Evolutionary conservation across 2,329 filamentous ascomycete genomes (phyloP), one percentile per base, ranked within the genome.

Genomic region (Fusarium xylarioides): DNA sequence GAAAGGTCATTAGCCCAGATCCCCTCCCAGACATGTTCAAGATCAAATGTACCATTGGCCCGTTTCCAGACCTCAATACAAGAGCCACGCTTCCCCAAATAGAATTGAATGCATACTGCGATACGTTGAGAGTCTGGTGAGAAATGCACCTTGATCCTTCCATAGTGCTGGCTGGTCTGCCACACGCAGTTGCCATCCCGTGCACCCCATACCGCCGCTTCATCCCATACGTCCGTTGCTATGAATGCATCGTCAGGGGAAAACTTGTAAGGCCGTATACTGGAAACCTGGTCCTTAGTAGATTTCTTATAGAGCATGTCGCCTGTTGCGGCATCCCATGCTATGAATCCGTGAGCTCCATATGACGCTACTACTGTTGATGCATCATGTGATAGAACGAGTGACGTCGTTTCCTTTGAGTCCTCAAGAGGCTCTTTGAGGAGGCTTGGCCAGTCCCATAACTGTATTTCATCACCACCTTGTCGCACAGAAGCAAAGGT

Each of bases 401-500:
- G 6, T 3, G 10, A 28, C 3, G 0, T 1, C 4, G 23, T 8
- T 30, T 18, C 5, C 1, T 0, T 9, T 2, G 2, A 5, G 26
- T 23, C 9, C 8, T 16, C 32, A 1, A 12, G 19, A 7, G 47
- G 14, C 10, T 43, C 23, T 28, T 7, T 18, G 9, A 61, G n/a
- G 3, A 55, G n/a, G 8, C 30, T 11, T 28, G 16, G 11, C 57
- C 47, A 61, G 47, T 61, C 28, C 57, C 37, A 43, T 12, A 61
- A 11, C 18, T 35, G 19, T 42, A 23, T 23, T 12, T 7, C 4
- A 7, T 11, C 26, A 7, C 30, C 8, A 37, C 4, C 3, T 1
- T 0, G 2, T 15, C 9, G 1, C 10, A 52, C 49, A 11, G 37
- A 55, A 26, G n/a, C 23, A 4, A 60, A 11, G 2, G 15, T 55